Evolutionary conservation across 2,329 filamentous ascomycete genomes (phyloP).

Genomic region (Alternaria ventricosa): DNA sequence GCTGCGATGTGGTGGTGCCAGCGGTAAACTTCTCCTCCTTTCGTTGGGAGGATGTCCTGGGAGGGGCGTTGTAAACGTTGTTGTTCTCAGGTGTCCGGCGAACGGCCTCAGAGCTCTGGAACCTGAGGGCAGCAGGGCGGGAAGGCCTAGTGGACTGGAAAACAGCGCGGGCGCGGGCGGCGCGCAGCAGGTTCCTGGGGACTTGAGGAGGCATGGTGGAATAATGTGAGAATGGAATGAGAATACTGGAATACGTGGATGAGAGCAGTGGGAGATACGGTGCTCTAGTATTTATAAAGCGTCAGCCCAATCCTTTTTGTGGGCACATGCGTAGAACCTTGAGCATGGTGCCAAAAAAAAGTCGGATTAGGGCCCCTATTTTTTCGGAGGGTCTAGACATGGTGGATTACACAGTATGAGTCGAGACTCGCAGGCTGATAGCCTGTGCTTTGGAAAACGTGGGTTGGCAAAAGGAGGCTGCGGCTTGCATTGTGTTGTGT

Average conservation of each 20-base stretch:
- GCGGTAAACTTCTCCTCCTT: slow-evolving; percentile 8
- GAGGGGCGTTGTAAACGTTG: slow-evolving; percentile 12
- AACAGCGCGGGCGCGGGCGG: slow-evolving; percentile 15
- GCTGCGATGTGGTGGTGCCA: background rate
- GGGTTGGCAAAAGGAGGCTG: slow-evolving; percentile 14
- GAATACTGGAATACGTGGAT: slow-evolving; percentile 5
- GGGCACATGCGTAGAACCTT: slow-evolving; percentile 7
- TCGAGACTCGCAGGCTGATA: slow-evolving; percentile 14
- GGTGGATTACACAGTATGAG: slow-evolving; percentile 12
- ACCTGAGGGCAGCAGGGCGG: slow-evolving; percentile 10
- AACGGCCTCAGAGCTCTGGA: slow-evolving; percentile 16
- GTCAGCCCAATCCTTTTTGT: slow-evolving; percentile 15
- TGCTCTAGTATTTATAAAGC: slow-evolving; percentile 7
- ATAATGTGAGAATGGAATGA: background rate
- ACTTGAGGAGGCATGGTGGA: slow-evolving; percentile 18
- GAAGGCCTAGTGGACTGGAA: slow-evolving; percentile 17
- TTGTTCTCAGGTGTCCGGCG: slow-evolving; percentile 8
- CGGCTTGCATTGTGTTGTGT: slow-evolving; percentile 18
- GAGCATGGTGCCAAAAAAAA: slow-evolving; percentile 13
- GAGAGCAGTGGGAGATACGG: background rate
- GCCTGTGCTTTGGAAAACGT: slow-evolving; percentile 18
- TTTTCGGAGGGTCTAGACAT: slow-evolving; percentile 19
- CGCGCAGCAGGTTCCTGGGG: slow-evolving; percentile 17
- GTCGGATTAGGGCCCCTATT: slow-evolving; percentile 13
- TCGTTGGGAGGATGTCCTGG: slow-evolving; percentile 3